These are phyloP conservation scores for Salix udensis DNA, from an alignment of 345 rosid genomes.

Conservation along the genomic window DNA sequence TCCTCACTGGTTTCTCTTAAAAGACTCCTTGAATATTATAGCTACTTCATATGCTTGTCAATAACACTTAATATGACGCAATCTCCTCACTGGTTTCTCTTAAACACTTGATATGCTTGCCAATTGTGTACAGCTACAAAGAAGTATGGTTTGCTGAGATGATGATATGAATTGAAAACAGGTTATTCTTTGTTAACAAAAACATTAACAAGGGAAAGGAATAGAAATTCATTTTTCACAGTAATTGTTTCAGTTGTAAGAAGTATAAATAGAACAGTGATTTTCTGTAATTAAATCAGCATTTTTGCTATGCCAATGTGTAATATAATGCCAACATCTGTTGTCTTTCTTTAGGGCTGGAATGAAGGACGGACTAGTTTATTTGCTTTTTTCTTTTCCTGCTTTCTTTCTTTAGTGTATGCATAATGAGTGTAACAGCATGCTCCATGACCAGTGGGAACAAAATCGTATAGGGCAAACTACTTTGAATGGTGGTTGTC, in stretches of 20 bases:
- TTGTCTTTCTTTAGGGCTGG: too few relatives aligned
- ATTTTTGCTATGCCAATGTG: neutral
- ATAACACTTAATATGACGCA: constrained; percentile 8
- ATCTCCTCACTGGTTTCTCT: constrained; percentile 1
- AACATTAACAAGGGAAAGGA: neutral
- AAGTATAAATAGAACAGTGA: neutral
- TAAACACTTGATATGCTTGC: constrained; percentile 5
- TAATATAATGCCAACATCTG: neutral
- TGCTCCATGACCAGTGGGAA: too few relatives aligned
- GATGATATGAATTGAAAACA: neutral
- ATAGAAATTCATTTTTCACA: constrained; percentile 1
- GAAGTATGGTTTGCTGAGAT: neutral
- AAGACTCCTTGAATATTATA: constrained; percentile 4
- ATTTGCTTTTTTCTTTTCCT: too few relatives aligned
- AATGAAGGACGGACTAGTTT: too few relatives aligned
- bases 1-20: neutral
- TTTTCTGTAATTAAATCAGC: neutral
- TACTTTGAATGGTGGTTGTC: too few relatives aligned
- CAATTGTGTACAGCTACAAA: constrained; percentile 32
- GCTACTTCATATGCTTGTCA: neutral
- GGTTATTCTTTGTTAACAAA: neutral
- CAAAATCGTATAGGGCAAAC: too few relatives aligned
- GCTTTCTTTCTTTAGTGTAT: too few relatives aligned
- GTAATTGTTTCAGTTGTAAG: neutral
- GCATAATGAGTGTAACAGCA: too few relatives aligned